These are phyloP conservation scores for Mortierella sp. DNA, from an alignment of 371 early-diverging fungal genomes.

Conservation along the genomic window DNA sequence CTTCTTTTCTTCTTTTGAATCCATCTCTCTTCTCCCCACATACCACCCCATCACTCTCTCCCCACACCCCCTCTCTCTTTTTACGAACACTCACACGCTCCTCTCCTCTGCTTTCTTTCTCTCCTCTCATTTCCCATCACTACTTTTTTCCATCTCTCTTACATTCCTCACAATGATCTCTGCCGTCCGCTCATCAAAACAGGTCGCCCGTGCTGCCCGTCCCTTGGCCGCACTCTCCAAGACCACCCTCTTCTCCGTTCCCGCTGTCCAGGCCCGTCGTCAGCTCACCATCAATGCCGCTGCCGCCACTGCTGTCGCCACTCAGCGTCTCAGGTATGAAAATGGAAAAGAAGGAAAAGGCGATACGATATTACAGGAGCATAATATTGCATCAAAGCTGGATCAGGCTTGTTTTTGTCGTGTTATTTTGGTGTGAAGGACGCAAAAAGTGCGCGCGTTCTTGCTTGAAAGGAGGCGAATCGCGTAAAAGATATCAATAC, in stretches of 20 bases:
- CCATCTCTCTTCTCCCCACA: not conserved
- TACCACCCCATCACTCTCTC: constrained; percentile 2
- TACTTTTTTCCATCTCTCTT: not conserved
- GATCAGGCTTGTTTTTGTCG: not conserved
- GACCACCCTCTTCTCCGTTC: constrained; percentile 30
- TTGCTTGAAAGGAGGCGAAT: not conserved
- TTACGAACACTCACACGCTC: constrained; percentile 1
- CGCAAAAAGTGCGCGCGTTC: not conserved
- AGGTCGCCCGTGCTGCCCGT: constrained; percentile 47
- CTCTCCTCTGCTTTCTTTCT: not conserved
- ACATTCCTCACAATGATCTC: constrained; percentile 52
- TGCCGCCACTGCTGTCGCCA: constrained; percentile 42
- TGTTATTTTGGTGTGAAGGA: not conserved
- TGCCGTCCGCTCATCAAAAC: constrained; percentile 56
- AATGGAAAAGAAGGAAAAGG: too few relatives aligned
- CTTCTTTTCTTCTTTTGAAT: not conserved
- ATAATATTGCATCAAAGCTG: not conserved
- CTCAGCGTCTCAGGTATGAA: constrained; percentile 54
- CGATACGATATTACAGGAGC: not conserved
- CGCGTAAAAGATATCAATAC: not conserved
- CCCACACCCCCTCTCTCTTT: not conserved
- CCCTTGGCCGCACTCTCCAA: constrained; percentile 47
- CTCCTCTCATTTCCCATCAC: constrained; percentile 6
- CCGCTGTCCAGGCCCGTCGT: constrained; percentile 43
- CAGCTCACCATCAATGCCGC: constrained; percentile 50